Percentiles rank a stretch among this genome's conserved stretches.
These are phyloP conservation scores for Colletotrichum truncatum DNA, from an alignment of 2,329 filamentous ascomycete genomes.

Conservation along the genomic window DNA sequence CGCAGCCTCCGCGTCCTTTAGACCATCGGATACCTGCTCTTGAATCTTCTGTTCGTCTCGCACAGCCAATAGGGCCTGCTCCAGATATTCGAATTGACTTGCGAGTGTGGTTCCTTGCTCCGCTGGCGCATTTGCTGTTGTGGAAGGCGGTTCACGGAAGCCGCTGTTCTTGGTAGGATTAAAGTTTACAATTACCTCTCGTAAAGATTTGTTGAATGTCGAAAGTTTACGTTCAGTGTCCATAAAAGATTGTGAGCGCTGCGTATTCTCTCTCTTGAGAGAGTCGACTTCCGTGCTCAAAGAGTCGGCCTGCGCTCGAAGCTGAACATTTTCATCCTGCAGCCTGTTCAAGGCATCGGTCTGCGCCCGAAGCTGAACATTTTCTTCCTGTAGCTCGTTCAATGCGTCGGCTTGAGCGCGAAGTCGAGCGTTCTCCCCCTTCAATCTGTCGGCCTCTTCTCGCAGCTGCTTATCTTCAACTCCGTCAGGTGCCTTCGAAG, in stretches of 20 bases:
- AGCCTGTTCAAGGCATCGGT: conserved; percentile 42
- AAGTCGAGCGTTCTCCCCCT: conserved; percentile 55
- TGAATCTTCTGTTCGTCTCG: conserved; percentile 63
- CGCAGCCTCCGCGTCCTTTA: conserved; percentile 35
- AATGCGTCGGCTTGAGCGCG: too few relatives aligned
- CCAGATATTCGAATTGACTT: conserved; percentile 76
- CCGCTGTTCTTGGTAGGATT: conserved; percentile 64
- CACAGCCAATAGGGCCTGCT: conserved; percentile 70
- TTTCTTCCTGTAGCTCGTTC: too few relatives aligned
- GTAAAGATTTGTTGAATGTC: conserved; percentile 71
- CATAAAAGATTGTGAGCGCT: conserved; percentile 61
- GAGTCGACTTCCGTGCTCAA: conserved; percentile 45
- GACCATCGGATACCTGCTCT: conserved; percentile 38
- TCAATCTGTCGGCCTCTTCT: conserved; percentile 56
- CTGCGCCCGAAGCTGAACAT: conserved; percentile 45
- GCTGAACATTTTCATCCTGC: conserved; percentile 39
- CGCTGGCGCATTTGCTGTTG: background rate
- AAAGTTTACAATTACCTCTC: conserved; percentile 71
- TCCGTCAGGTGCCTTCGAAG: conserved; percentile 65
- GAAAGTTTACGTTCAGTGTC: conserved; percentile 74
- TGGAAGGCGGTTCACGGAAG: conserved; percentile 52
- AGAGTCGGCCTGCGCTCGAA: conserved; percentile 43
- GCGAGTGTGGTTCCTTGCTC: conserved; percentile 46
- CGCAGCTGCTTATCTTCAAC: conserved; percentile 61
- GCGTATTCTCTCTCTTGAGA: conserved; percentile 44